phyloP scores from a whole-genome alignment of 805 yeast species.

The Candida vartiovaarae region DNA sequence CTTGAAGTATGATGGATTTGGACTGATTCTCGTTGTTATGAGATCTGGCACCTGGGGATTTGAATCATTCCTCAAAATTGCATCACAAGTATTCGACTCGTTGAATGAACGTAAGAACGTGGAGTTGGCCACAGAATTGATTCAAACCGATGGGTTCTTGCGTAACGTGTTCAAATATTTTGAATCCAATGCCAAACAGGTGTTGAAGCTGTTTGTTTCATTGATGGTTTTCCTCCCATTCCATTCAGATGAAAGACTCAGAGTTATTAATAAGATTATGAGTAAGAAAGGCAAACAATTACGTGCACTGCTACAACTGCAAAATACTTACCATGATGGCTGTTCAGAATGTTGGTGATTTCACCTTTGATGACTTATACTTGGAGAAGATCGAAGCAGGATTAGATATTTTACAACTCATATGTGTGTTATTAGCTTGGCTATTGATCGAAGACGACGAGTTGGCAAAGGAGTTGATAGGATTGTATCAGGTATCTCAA shows the following conservation, averaged over 20 bases:
- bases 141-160: slow-evolving; percentile 10
- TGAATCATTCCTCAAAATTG: slow-evolving; percentile 8
- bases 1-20: slow-evolving; percentile 15
- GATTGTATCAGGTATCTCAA: background rate
- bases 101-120: slow-evolving; percentile 8
- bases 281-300: slow-evolving; percentile 11
- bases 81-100: slow-evolving; percentile 9
- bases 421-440: slow-evolving; percentile 14
- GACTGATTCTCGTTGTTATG: slow-evolving; percentile 8
- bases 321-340: background rate
- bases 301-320: slow-evolving; percentile 4
- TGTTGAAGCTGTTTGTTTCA: slow-evolving; percentile 8
- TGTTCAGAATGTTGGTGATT: slow-evolving; percentile 1
- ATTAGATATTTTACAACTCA: slow-evolving; percentile 13
- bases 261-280: slow-evolving; percentile 17
- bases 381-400: slow-evolving; percentile 16
- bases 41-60: slow-evolving; percentile 8
- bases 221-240: slow-evolving; percentile 16
- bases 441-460: slow-evolving; percentile 15
- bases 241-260: slow-evolving; percentile 17
- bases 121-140: slow-evolving; percentile 6
- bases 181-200: slow-evolving; percentile 2
- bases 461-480: slow-evolving; percentile 6
- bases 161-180: slow-evolving; percentile 11
- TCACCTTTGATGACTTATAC: slow-evolving; percentile 11